phyloP scores from a whole-genome alignment of 306 rosid genomes.

The Lathyrus sativus region DNA sequence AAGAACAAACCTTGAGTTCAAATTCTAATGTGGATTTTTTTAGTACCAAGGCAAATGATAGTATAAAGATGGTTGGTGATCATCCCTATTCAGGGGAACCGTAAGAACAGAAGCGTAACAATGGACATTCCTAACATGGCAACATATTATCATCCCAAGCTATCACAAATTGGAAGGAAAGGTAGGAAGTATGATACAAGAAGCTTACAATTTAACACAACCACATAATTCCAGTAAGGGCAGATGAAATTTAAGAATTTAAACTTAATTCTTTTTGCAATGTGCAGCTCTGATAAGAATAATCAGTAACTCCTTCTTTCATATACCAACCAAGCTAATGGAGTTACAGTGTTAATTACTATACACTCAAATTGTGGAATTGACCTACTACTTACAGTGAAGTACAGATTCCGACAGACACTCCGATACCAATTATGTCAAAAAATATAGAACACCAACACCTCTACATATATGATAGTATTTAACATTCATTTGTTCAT shows the following conservation, averaged over 20 bases:
- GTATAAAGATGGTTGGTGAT: background rate
- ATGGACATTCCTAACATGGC: background rate
- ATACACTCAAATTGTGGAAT: too few species aligned
- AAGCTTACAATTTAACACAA: background rate
- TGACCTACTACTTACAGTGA: too few species aligned
- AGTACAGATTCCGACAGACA: too few species aligned
- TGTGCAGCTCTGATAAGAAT: background rate
- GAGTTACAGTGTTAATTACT: too few species aligned
- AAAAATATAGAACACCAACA: too few species aligned
- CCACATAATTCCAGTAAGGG: background rate
- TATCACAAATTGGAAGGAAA: slow-evolving; percentile 16
- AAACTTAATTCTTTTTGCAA: slow-evolving; percentile 6
- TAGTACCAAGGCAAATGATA: background rate
- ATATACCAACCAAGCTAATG: background rate
- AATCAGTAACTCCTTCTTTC: slow-evolving; percentile 2
- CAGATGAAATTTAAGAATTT: background rate
- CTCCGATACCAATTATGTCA: too few species aligned
- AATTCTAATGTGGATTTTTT: slow-evolving; percentile 11
- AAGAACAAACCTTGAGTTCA: background rate
- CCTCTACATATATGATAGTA: too few species aligned
- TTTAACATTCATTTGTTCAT: too few species aligned
- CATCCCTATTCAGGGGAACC: background rate
- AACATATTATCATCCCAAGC: background rate
- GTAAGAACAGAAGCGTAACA: background rate
- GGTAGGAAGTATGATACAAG: background rate